phyloP scores from a whole-genome alignment of 176 grass and related monocot species.

The Eragrostis curvula region DNA sequence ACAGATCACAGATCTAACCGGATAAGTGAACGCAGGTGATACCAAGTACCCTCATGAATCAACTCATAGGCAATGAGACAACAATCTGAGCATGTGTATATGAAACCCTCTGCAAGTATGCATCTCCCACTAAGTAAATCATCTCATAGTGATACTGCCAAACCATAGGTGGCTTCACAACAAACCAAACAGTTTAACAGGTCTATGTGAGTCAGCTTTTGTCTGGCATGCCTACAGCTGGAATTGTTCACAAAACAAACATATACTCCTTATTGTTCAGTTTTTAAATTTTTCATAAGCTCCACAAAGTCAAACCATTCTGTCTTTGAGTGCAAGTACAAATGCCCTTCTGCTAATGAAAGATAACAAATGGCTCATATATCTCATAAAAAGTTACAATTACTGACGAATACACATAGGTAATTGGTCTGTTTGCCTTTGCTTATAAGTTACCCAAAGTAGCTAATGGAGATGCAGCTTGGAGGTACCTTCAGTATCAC shows the following conservation, averaged over 20 bases:
- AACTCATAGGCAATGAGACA: conserved; percentile 24
- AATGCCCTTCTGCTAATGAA: conserved; percentile 4
- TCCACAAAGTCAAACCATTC: background rate
- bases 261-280: background rate
- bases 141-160: too few species aligned
- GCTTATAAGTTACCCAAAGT: background rate
- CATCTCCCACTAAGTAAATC: background rate
- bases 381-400: background rate
- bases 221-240: background rate
- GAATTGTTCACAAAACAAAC: background rate
- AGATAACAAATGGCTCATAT: background rate
- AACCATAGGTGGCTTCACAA: too few species aligned
- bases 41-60: background rate
- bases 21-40: background rate
- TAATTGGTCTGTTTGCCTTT: background rate
- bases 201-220: background rate
- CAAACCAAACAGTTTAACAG: background rate
- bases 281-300: too few species aligned
- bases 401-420: background rate
- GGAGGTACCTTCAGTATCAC: background rate
- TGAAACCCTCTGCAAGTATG: conserved; percentile 19
- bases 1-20: background rate
- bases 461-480: background rate
- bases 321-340: background rate
- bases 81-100: conserved; percentile 9